These are phyloP conservation scores for Metschnikowia reukaufii DNA, from an alignment of 805 yeast species.

Conservation along the genomic window DNA sequence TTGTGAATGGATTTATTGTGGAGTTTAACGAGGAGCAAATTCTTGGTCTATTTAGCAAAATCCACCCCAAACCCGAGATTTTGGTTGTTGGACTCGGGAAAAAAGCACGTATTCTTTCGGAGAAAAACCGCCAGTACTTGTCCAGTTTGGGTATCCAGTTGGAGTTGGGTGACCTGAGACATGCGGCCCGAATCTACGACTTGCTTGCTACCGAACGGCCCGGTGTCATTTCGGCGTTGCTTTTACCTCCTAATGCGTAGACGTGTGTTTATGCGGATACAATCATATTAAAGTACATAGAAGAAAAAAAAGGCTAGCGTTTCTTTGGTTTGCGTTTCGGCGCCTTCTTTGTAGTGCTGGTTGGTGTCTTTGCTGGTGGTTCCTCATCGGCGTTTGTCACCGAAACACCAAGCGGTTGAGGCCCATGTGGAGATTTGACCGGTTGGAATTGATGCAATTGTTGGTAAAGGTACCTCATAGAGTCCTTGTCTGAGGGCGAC, in stretches of 20 bases:
- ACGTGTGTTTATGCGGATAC: neutral
- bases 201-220: conserved; percentile 80
- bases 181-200: conserved; percentile 71
- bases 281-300: neutral
- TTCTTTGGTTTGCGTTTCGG: conserved; percentile 10
- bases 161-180: conserved; percentile 62
- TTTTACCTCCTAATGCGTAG: conserved; percentile 65
- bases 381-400: neutral
- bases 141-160: conserved; percentile 64
- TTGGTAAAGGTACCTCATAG: conserved; percentile 13
- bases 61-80: conserved; percentile 78
- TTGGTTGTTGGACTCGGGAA: conserved; percentile 70
- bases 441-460: conserved; percentile 14
- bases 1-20: conserved; percentile 51
- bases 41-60: conserved; percentile 48
- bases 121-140: conserved; percentile 49
- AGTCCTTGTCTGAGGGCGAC: conserved; percentile 17
- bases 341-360: conserved; percentile 9
- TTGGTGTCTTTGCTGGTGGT: neutral
- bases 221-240: conserved; percentile 65
- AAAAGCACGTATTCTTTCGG: conserved; percentile 60
- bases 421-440: neutral
- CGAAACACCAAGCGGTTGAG: neutral
- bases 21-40: conserved; percentile 45
- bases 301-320: conserved; percentile 4